A percentile compares a stretch with the other conserved stretches of the same genome.
Evolutionary conservation across 1,284 basidiomycete genomes (phyloP).

Genomic region (Marasmius sp.): DNA sequence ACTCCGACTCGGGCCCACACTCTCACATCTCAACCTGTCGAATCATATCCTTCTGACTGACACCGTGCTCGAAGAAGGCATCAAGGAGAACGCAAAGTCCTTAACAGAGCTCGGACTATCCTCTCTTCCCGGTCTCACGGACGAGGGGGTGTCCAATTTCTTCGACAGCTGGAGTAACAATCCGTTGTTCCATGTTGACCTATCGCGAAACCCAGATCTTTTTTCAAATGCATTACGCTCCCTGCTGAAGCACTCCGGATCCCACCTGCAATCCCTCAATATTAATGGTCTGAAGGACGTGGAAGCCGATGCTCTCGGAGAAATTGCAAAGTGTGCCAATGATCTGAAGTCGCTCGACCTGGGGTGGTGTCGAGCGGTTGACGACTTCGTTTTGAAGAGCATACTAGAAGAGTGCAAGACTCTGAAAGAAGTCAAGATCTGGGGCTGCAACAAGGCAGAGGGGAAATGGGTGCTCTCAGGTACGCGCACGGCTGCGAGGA

Average conservation of each 20-base stretch:
- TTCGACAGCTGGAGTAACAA: constrained; percentile 55
- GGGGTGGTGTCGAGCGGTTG: constrained; percentile 84
- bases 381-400: constrained; percentile 80
- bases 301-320: constrained; percentile 53
- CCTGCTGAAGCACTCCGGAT: constrained; percentile 72
- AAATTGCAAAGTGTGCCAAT: constrained; percentile 47
- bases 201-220: constrained; percentile 66
- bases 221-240: constrained; percentile 59
- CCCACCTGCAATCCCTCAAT: constrained; percentile 59
- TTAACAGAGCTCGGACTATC: constrained; percentile 62
- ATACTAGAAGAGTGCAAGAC: constrained; percentile 52
- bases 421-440: constrained; percentile 62
- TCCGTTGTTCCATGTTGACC: constrained; percentile 51
- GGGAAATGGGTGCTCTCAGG: constrained; percentile 42
- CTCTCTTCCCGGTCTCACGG: constrained; percentile 63
- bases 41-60: constrained; percentile 65
- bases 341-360: constrained; percentile 72
- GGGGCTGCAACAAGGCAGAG: constrained; percentile 71
- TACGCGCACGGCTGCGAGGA: constrained; percentile 5
- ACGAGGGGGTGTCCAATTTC: constrained; percentile 67
- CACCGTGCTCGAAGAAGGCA: constrained; percentile 60
- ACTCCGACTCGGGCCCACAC: constrained; percentile 42
- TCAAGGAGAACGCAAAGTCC: constrained; percentile 51
- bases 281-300: constrained; percentile 79
- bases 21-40: constrained; percentile 63